Conservation (phyloP, 495 filamentous ascomycete genomes). For the Neurospora tetrasperma region DNA sequence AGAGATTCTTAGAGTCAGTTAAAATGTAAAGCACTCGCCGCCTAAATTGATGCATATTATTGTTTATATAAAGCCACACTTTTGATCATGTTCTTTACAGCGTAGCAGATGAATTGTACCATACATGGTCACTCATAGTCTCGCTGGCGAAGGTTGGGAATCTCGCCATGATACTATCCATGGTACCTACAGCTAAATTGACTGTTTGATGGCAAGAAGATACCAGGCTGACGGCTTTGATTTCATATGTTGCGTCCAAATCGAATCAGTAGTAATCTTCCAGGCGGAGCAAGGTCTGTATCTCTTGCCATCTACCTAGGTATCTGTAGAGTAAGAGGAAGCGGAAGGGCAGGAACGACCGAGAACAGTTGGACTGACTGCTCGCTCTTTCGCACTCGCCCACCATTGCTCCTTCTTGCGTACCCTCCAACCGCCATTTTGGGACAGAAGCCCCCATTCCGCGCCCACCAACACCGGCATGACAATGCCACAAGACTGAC, state of each 20-base stretch:
- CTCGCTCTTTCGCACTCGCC: not conserved
- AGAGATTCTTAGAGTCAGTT: too few species aligned
- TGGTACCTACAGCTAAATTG: not conserved
- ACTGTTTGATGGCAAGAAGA: not conserved
- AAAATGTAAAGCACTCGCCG: not conserved
- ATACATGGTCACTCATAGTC: not conserved
- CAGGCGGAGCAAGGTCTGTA: not conserved
- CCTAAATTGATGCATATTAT: too few species aligned
- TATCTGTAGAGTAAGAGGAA: not conserved
- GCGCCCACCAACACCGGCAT: not conserved
- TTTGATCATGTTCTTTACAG: not conserved
- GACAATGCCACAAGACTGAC: too few species aligned
- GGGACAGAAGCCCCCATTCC: not conserved
- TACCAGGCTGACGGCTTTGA: not conserved
- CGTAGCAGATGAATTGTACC: not conserved
- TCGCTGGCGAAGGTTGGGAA: not conserved
- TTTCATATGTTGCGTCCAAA: not conserved
- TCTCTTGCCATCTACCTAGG: not conserved
- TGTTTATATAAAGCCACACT: not conserved
- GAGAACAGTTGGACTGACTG: not conserved
- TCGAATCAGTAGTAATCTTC: not conserved
- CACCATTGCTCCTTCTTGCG: not conserved
- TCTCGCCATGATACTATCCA: not conserved
- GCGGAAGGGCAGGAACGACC: not conserved
- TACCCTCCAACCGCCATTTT: not conserved